Percentiles rank a stretch among this genome's conserved stretches.
phyloP scores from a whole-genome alignment of 352 stramenopile species.

The Bremia lactucae region DNA sequence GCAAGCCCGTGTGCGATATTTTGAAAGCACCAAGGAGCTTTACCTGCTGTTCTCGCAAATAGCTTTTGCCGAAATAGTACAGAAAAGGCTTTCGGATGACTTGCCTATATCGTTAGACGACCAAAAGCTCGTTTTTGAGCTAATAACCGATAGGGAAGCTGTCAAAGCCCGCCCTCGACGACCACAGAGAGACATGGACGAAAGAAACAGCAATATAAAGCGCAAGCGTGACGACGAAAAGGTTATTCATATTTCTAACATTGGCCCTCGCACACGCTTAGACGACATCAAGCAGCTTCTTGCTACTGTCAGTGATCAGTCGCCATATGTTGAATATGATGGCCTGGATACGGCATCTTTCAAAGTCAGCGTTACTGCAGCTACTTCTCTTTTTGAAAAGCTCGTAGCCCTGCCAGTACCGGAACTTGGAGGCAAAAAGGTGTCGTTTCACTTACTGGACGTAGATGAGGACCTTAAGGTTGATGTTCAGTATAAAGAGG shows the following conservation, averaged over 20 bases:
- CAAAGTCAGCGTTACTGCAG: slow-evolving; percentile 34
- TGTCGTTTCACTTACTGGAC: slow-evolving; percentile 66
- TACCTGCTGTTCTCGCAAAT: slow-evolving; percentile 75
- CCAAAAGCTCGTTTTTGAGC: slow-evolving; percentile 55
- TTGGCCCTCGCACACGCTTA: slow-evolving; percentile 53
- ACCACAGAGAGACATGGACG: slow-evolving; percentile 20
- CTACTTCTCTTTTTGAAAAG: slow-evolving; percentile 63
- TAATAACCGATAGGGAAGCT: slow-evolving; percentile 59
- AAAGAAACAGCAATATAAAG: slow-evolving; percentile 58
- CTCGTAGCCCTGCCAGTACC: slow-evolving; percentile 42
- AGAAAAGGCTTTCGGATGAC: slow-evolving; percentile 29
- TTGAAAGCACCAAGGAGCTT: slow-evolving; percentile 50
- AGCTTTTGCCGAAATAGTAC: slow-evolving; percentile 51
- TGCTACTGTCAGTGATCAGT: slow-evolving; percentile 34
- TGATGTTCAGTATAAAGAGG: slow-evolving; percentile 74
- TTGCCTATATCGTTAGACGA: slow-evolving; percentile 45
- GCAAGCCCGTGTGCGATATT: slow-evolving; percentile 60
- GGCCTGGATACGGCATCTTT: slow-evolving; percentile 69
- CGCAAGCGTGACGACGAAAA: slow-evolving; percentile 70
- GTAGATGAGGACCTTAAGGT: slow-evolving; percentile 58
- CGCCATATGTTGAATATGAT: slow-evolving; percentile 76
- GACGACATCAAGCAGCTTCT: slow-evolving; percentile 82
- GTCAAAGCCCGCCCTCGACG: slow-evolving; percentile 62
- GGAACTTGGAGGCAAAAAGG: slow-evolving; percentile 64
- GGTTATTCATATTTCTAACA: slow-evolving; percentile 75